These are phyloP conservation scores for Moelleriella libera DNA, from an alignment of 2,329 filamentous ascomycete genomes.

Conservation along the genomic window DNA sequence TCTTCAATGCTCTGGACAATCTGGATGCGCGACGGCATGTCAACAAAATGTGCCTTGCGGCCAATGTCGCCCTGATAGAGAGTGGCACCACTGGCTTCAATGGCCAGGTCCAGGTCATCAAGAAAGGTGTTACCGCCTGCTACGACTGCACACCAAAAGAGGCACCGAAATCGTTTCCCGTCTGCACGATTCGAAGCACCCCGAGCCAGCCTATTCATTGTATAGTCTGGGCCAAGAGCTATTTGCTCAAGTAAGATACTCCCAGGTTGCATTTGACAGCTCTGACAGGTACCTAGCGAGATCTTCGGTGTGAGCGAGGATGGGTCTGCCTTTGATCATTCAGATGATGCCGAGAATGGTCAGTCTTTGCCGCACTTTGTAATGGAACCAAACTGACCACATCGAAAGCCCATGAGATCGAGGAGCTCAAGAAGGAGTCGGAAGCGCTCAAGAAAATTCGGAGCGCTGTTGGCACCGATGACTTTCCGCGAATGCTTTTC, in stretches of 20 bases:
- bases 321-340: slow-evolving; percentile 65
- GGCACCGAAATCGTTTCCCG: slow-evolving; percentile 81
- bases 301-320: slow-evolving; percentile 89
- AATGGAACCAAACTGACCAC: neutral
- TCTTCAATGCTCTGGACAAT: slow-evolving; percentile 97
- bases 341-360: slow-evolving; percentile 70
- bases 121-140: slow-evolving; percentile 81
- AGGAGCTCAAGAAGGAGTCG: slow-evolving; percentile 72
- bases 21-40: slow-evolving; percentile 87
- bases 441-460: slow-evolving; percentile 73
- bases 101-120: slow-evolving; percentile 93
- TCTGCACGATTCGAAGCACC: slow-evolving; percentile 94
- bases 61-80: slow-evolving; percentile 81
- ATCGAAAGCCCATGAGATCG: slow-evolving; percentile 56
- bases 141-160: slow-evolving; percentile 92
- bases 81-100: slow-evolving; percentile 97
- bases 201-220: slow-evolving; percentile 95
- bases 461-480: slow-evolving; percentile 60
- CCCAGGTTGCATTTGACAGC: slow-evolving; percentile 1
- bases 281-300: slow-evolving; percentile 30
- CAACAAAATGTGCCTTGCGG: slow-evolving; percentile 92
- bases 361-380: neutral
- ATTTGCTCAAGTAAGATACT: slow-evolving; percentile 56
- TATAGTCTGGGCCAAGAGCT: slow-evolving; percentile 98
- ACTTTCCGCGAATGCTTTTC: slow-evolving; percentile 71